Evolutionary conservation across 1,139 yeast genomes (phyloP).

Genomic region (Taphrina pruni): DNA sequence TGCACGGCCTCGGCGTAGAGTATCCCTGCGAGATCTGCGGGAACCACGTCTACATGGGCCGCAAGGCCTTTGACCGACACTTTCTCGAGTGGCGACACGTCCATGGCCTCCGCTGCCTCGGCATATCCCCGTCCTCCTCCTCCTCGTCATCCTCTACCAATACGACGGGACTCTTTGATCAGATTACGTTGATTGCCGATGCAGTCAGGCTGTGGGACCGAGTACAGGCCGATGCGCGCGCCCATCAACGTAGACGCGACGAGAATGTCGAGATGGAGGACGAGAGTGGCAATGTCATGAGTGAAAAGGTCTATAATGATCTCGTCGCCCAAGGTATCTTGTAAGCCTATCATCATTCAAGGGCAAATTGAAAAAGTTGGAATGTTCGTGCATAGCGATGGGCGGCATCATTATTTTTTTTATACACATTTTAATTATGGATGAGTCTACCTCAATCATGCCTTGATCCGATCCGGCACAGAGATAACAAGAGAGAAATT

Average conservation of each 20-base stretch:
- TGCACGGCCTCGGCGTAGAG: constrained; percentile 79
- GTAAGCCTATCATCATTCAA: constrained; percentile 47
- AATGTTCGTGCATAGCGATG: constrained; percentile 3
- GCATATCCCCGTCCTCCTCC: constrained; percentile 57
- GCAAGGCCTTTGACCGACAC: constrained; percentile 73
- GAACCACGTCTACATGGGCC: constrained; percentile 72
- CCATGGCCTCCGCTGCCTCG: constrained; percentile 76
- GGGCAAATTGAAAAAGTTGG: too few relatives aligned
- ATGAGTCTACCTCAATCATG: background rate
- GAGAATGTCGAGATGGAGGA: constrained; percentile 84
- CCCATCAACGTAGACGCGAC: constrained; percentile 58
- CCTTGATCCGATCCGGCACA: too few relatives aligned
- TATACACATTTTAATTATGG: too few relatives aligned
- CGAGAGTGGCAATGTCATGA: constrained; percentile 90
- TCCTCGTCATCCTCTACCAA: constrained; percentile 41
- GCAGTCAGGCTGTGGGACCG: constrained; percentile 65
- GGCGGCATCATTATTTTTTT: background rate
- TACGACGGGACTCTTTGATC: constrained; percentile 60
- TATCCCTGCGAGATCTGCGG: constrained; percentile 90
- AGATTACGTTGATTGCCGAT: constrained; percentile 70
- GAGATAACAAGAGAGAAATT: too few relatives aligned
- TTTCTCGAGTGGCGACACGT: constrained; percentile 72
- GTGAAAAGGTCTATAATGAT: constrained; percentile 78
- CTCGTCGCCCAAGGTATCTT: constrained; percentile 82
- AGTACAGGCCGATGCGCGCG: constrained; percentile 55